A percentile compares a stretch with the other conserved stretches of the same genome.
Conservation (phyloP, 2,329 filamentous ascomycete genomes). For the Westerdykella sp. region DNA sequence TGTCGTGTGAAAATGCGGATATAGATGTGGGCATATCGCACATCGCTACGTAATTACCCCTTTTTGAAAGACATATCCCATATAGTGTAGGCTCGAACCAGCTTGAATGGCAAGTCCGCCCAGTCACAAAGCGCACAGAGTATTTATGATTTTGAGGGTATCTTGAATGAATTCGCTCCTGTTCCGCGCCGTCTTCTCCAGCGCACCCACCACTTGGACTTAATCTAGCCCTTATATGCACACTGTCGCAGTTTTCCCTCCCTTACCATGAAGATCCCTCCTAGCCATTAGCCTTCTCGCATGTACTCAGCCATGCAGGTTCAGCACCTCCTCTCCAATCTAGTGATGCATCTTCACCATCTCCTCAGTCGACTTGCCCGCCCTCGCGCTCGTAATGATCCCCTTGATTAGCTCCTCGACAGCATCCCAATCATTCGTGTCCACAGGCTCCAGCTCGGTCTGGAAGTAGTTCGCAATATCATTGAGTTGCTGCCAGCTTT, state of each 20-base stretch:
- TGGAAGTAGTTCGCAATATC: conserved; percentile 75
- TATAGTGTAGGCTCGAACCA: no score
- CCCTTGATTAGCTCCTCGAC: conserved; percentile 78
- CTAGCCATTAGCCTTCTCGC: conserved; percentile 55
- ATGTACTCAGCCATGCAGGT: conserved; percentile 56
- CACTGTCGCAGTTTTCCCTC: background rate
- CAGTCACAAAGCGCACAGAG: no score
- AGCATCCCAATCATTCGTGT: conserved; percentile 83
- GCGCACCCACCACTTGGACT: background rate
- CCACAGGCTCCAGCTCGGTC: conserved; percentile 73
- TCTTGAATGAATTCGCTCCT: no score
- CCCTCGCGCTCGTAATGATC: conserved; percentile 41
- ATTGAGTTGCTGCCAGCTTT: conserved; percentile 71
- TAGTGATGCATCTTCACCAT: conserved; percentile 26
- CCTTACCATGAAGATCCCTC: background rate
- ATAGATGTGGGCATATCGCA: no score
- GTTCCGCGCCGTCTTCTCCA: background rate
- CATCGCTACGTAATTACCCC: no score
- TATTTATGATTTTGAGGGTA: no score
- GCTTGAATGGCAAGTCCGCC: no score
- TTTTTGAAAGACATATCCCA: no score
- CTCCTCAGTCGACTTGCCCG: conserved; percentile 37
- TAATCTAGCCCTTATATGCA: background rate
- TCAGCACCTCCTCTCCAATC: conserved; percentile 38
- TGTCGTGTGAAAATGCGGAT: no score